Evolutionary conservation across 2,329 filamentous ascomycete species (phyloP).

Genomic region (Ilyonectria robusta): DNA sequence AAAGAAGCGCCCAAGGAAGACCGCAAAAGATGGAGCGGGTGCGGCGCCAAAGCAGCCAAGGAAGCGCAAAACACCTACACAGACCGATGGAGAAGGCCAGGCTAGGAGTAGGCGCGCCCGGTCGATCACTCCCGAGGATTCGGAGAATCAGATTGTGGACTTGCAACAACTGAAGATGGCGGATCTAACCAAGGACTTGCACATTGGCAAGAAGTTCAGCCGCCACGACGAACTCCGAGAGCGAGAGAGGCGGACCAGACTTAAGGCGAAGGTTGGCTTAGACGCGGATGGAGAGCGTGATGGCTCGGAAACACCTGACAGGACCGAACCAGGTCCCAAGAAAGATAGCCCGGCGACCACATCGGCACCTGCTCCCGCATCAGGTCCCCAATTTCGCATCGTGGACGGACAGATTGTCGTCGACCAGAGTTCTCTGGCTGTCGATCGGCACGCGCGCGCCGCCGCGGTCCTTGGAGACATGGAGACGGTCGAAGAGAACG

Average conservation of each 20-base stretch:
- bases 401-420: conserved; percentile 81
- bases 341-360: conserved; percentile 42
- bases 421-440: conserved; percentile 75
- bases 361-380: conserved; percentile 46
- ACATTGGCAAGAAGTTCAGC: conserved; percentile 81
- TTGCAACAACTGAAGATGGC: conserved; percentile 78
- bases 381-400: conserved; percentile 71
- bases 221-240: conserved; percentile 80
- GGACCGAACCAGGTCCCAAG: conserved; percentile 35
- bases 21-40: conserved; percentile 42
- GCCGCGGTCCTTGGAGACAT: conserved; percentile 65
- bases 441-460: conserved; percentile 78
- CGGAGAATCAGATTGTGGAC: conserved; percentile 75
- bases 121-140: conserved; percentile 73
- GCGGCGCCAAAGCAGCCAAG: conserved; percentile 40
- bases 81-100: conserved; percentile 43
- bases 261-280: conserved; percentile 50
- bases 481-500: conserved; percentile 81
- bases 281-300: conserved; percentile 46
- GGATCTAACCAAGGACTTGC: conserved; percentile 78
- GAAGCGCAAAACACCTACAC: conserved; percentile 47
- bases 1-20: conserved; percentile 52
- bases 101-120: conserved; percentile 56
- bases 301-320: conserved; percentile 40
- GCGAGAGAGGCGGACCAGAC: conserved; percentile 68